Percentiles rank a stretch among this genome's conserved stretches.
phyloP scores from a whole-genome alignment of 768 basidiomycete genomes.

The Phlebiopsis flavidoalba region DNA sequence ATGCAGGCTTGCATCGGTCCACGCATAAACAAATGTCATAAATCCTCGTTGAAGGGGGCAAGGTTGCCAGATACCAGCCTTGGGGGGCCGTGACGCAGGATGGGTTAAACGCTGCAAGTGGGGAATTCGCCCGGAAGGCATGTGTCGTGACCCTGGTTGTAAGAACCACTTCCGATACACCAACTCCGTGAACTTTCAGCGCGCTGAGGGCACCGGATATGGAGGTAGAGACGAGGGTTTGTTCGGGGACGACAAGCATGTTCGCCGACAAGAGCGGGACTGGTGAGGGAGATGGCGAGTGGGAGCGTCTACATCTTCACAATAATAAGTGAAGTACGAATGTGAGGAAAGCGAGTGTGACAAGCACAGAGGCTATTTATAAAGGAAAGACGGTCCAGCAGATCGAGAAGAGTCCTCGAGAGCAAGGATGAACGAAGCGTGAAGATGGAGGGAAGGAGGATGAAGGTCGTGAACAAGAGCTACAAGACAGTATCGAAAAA shows the following conservation, averaged over 20 bases:
- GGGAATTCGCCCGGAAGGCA: constrained; percentile 22
- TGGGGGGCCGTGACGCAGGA: constrained; percentile 18
- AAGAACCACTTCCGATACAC: constrained; percentile 21
- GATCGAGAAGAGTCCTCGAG: constrained; percentile 1
- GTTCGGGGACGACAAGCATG: constrained; percentile 13
- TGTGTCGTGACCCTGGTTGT: constrained; percentile 25
- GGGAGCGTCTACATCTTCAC: constrained; percentile 6
- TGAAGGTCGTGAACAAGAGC: constrained; percentile 4
- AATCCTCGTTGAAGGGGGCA: constrained; percentile 26
- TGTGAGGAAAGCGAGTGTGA: constrained; percentile 4
- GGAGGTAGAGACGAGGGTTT: constrained; percentile 17
- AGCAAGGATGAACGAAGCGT: constrained; percentile 3
- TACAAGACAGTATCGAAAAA: neutral
- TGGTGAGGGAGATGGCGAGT: constrained; percentile 1
- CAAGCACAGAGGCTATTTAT: neutral
- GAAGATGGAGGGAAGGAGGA: constrained; percentile 5
- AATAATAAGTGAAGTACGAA: neutral
- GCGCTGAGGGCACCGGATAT: constrained; percentile 20
- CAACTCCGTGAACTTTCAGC: constrained; percentile 24
- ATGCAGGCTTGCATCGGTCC: constrained; percentile 21
- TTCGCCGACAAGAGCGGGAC: constrained; percentile 10
- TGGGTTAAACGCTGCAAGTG: constrained; percentile 18
- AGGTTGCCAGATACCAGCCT: constrained; percentile 18
- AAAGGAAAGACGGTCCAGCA: constrained; percentile 3
- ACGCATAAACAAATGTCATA: constrained; percentile 22